A percentile compares a stretch with the other conserved stretches of the same genome.
Evolutionary conservation across 192 early-diverging fungal genomes (phyloP).

Genomic region (Coemansia sp.): DNA sequence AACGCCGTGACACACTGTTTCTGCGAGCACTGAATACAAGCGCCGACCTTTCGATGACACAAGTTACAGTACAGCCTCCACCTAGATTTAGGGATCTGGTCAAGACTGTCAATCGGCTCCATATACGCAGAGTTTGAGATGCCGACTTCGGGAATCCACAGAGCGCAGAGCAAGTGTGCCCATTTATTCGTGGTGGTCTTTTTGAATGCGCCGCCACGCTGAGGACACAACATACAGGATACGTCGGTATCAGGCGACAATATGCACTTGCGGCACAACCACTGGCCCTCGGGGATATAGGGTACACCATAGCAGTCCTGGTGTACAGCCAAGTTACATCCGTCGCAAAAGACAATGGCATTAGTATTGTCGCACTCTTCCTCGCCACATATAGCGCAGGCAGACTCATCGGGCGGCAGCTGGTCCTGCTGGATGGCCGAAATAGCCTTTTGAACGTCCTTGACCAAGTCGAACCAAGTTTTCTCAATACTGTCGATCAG

Average conservation of each 20-base stretch:
- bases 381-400: slow-evolving; percentile 95
- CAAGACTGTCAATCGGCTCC: slow-evolving; percentile 96
- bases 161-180: slow-evolving; percentile 94
- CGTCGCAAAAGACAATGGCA: slow-evolving; percentile 99
- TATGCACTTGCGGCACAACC: slow-evolving; percentile 98
- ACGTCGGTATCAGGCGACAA: slow-evolving; percentile 88
- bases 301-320: slow-evolving; percentile 99
- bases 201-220: slow-evolving; percentile 94
- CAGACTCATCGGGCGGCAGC: slow-evolving; percentile 76
- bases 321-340: slow-evolving; percentile 98
- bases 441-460: slow-evolving; percentile 74
- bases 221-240: slow-evolving; percentile 90
- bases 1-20: slow-evolving; percentile 89
- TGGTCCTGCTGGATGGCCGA: slow-evolving; percentile 57
- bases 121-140: slow-evolving; percentile 91
- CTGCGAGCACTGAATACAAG: slow-evolving; percentile 94
- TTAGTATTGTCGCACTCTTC: slow-evolving; percentile 99
- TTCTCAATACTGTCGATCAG: slow-evolving; percentile 93
- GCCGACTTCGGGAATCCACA: slow-evolving; percentile 95
- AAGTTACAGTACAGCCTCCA: slow-evolving; percentile 89
- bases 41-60: slow-evolving; percentile 79
- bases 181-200: slow-evolving; percentile 91
- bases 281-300: slow-evolving; percentile 98
- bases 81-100: slow-evolving; percentile 83
- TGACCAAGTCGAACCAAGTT: slow-evolving; percentile 93